Conservation (phyloP, 495 filamentous ascomycete species). For the Lasiosphaeris hirsuta region DNA sequence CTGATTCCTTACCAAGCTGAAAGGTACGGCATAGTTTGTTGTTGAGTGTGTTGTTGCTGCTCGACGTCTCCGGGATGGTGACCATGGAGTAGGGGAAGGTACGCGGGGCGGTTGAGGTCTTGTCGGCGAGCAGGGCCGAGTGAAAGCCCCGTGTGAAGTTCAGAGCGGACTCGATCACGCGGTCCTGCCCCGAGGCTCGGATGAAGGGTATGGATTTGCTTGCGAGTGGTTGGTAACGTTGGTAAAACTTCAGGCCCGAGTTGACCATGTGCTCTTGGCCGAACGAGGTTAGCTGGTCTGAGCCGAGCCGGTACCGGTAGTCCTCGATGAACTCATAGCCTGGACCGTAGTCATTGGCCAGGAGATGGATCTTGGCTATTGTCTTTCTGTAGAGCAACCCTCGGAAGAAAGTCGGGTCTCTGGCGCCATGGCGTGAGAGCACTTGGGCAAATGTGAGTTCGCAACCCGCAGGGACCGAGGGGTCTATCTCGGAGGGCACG, state of each 20-base stretch:
- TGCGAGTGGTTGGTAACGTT: constrained; percentile 58
- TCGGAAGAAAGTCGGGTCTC: constrained; percentile 69
- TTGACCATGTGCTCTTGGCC: constrained; percentile 71
- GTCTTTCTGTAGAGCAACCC: constrained; percentile 51
- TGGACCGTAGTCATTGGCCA: constrained; percentile 52
- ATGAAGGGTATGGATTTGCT: constrained; percentile 60
- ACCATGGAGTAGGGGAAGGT: constrained; percentile 55
- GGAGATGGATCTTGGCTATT: constrained; percentile 58
- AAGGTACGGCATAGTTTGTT: constrained; percentile 67
- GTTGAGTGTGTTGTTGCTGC: constrained; percentile 73
- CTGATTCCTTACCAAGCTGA: constrained; percentile 43
- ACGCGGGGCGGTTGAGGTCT: constrained; percentile 24
- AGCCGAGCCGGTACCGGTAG: constrained; percentile 71
- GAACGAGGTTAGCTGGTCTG: constrained; percentile 68
- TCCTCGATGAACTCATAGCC: constrained; percentile 60
- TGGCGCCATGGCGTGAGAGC: constrained; percentile 79
- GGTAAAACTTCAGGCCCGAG: constrained; percentile 71
- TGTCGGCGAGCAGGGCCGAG: constrained; percentile 48
- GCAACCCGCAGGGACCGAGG: constrained; percentile 59
- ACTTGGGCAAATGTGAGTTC: constrained; percentile 72
- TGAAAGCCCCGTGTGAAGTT: constrained; percentile 73
- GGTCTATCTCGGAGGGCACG: constrained; percentile 59
- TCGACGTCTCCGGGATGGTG: constrained; percentile 58
- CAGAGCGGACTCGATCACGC: constrained; percentile 69
- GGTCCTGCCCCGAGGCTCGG: constrained; percentile 63